Percentiles rank a stretch among this genome's conserved stretches.
These are phyloP conservation scores for Paramyrothecium sp. DNA, from an alignment of 2,329 filamentous ascomycete genomes.

Conservation along the genomic window DNA sequence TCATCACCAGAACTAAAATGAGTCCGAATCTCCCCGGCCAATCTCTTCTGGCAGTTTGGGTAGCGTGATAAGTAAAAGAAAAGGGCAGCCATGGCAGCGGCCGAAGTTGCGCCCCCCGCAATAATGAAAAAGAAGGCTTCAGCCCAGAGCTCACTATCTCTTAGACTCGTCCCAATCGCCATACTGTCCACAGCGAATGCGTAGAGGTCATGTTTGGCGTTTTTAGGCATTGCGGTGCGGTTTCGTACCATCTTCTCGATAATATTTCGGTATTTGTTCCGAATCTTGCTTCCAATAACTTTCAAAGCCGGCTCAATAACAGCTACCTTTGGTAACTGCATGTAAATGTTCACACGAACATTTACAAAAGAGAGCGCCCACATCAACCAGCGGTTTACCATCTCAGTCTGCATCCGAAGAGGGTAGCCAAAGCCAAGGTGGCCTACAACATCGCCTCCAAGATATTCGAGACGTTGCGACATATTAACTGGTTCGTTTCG, in stretches of 20 bases:
- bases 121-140: not conserved
- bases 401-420: not conserved
- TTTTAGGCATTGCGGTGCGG: not conserved
- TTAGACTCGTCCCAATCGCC: not conserved
- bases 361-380: not conserved
- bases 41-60: not conserved
- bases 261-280: not conserved
- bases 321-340: not conserved
- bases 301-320: not conserved
- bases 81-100: not conserved
- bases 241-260: not conserved
- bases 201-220: not conserved
- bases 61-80: not conserved
- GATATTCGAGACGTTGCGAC: not conserved
- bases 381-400: not conserved
- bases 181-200: not conserved
- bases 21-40: not conserved
- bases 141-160: not conserved
- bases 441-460: not conserved
- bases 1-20: not conserved
- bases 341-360: not conserved
- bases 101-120: not conserved
- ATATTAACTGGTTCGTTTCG: not conserved
- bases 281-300: too few relatives aligned
- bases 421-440: not conserved